These are phyloP conservation scores for Mrakia blollopis DNA, from an alignment of 768 basidiomycete species.

Conservation along the genomic window DNA sequence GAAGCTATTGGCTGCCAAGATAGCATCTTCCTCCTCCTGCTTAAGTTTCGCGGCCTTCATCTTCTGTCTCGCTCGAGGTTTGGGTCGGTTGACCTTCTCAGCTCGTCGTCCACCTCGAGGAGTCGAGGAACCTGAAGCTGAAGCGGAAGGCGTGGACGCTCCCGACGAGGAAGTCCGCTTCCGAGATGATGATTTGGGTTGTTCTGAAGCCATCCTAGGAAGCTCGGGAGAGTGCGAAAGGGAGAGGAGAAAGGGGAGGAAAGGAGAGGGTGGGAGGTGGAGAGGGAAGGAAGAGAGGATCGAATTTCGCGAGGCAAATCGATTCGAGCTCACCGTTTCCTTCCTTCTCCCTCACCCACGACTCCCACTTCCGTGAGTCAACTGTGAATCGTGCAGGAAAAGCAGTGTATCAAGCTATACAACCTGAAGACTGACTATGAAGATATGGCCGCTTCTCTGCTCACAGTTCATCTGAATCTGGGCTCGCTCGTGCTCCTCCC, in stretches of 20 bases:
- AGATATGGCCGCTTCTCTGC: too few species aligned
- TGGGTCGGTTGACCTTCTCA: background rate
- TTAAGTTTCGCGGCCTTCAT: background rate
- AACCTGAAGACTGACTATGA: too few species aligned
- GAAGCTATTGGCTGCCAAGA: slow-evolving; percentile 1
- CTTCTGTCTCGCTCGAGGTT: slow-evolving; percentile 10
- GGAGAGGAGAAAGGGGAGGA: too few species aligned
- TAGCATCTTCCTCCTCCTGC: background rate
- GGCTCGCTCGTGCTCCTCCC: background rate
- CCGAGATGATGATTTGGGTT: background rate
- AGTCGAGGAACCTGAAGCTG: background rate
- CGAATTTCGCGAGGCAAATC: background rate
- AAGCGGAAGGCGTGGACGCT: background rate
- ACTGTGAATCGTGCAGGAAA: too few species aligned
- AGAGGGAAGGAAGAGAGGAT: background rate
- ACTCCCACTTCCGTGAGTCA: background rate
- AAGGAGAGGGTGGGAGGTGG: too few species aligned
- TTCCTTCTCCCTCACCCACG: background rate
- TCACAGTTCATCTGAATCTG: background rate
- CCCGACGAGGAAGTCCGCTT: background rate
- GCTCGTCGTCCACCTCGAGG: background rate
- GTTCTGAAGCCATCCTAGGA: background rate
- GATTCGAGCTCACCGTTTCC: background rate
- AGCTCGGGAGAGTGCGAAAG: background rate
- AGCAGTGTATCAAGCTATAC: too few species aligned